Evolutionary conservation across 78 protist genomes (phyloP).

Genomic region (Emiliania huxleyi): DNA sequence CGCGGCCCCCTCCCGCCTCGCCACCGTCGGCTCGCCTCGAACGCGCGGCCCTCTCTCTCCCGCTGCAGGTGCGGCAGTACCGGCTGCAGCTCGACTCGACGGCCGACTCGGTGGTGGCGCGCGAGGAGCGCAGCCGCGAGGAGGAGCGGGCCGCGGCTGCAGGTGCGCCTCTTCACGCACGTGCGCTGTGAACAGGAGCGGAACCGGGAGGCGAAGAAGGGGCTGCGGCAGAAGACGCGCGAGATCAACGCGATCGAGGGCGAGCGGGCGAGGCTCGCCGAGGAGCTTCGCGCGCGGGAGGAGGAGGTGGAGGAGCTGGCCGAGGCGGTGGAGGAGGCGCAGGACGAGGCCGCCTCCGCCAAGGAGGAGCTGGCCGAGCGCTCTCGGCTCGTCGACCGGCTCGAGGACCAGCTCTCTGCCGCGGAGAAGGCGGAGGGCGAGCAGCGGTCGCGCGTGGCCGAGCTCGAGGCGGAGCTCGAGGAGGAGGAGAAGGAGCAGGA

Average conservation of each 20-base stretch:
- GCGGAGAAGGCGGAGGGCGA: no score
- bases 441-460: background rate
- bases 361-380: background rate
- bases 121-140: conserved; percentile 10
- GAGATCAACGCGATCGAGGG: background rate
- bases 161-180: no score
- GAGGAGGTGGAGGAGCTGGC: background rate
- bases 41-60: no score
- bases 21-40: no score
- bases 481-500: background rate
- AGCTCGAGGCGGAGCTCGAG: background rate
- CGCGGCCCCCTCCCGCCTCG: background rate
- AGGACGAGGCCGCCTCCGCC: background rate
- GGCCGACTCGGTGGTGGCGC: background rate
- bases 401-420: background rate
- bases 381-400: background rate
- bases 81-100: background rate
- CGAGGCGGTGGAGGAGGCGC: background rate
- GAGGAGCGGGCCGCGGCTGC: background rate
- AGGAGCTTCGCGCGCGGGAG: background rate
- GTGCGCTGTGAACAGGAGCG: no score
- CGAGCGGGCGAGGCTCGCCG: background rate
- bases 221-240: background rate
- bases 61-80: background rate
- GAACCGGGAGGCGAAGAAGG: conserved; percentile 7